Base-by-base conservation (phyloP, 495 filamentous ascomycete genomes). In the Penicillium angulare region DNA sequence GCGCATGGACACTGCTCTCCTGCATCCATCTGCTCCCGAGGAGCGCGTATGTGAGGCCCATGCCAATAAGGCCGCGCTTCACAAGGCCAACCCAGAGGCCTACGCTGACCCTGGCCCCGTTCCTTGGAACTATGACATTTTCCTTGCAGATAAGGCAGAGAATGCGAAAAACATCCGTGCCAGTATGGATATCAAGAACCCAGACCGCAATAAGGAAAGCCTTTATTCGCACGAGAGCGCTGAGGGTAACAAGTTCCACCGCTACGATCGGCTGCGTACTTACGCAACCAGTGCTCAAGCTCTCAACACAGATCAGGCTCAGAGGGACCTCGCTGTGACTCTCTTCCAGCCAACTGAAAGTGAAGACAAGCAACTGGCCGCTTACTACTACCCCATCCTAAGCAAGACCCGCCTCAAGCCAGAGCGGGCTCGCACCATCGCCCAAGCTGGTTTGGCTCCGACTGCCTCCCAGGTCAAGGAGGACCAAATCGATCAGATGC, bases 311-410 rank as follows among this genome's bases (percentile, higher is more conserved):
- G 70, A 79, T 7, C 63, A 80, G 35, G 71, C 70, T 38, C 80
- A 81, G 49, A 74, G 68, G 43, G 81, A 86, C 40, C 69, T 86
- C 40, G 83, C 81, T 5, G 26, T 87, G 23, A 81, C 82, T 0
- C 66, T 87, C 26, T 84, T 87, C 63, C 75, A 88, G 51, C 81
- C 80, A 27, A 82, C 86, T 48, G 52, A 65, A 9, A 50, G 55
- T 8, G 61, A 65, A 15, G 50, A 46, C 27, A 74, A 82, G 50
- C 83, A 82, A 60, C 84, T 80, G 56, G 93, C 80, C 16, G 92
- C 89, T 7, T 97, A 89, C 69, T 97, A 91, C 65, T 97, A 97
- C 58, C 90, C 92, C 0, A 82, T 97, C 53, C 69, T 88, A 46
- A 87, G 89, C 69, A 85, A 80, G 60, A 79, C 77, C 22, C 74